Evolutionary conservation across 2,329 filamentous ascomycete genomes (phyloP), one percentile per base, ranked within the genome.

Genomic region (Ceratocystis diversiconidia): DNA sequence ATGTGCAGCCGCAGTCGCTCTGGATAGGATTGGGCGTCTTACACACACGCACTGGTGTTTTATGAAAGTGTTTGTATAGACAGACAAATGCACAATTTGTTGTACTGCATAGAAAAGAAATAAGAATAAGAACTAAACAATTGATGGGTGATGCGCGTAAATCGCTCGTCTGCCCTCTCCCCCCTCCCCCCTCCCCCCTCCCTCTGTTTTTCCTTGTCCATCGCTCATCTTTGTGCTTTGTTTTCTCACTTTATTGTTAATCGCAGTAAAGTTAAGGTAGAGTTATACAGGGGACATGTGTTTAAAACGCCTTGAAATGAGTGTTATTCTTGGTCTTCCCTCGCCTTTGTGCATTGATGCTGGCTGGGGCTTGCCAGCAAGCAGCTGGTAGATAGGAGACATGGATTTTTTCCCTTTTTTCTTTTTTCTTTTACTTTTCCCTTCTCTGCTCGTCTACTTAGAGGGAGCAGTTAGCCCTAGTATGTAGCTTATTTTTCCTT

Each of bases 401-500:
- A 12, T 41, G 10, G 36, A 10, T 12, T 36, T 32, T 7, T 32
- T 32, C 6, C 0, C 6, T 7, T 2, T 32, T 5, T 57, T 57
- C 19, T 57, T 28, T 57, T 19, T 19, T 32, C 3, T 59, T n/a
- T 22, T 59, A 30, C 22, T 57, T 3, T 10, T n/a, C 15, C 7
- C 55, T 59, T n/a, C 55, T 32, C 4, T 32, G 17, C n/a, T 12
- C 25, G n/a, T 25, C 10, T 17, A 12, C 52, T 19, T 25, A 25
- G 28, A 32, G 7, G 25, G 7, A 30, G 52, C 52, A 30, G 55
- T 8, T 36, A 59, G 30, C 25, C 55, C 55, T 59, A 32, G 55
- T 59, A 36, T 22, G 55, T 32, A 59, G 55, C 55, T 59, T 59
- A 32, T 32, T 59, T 59, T 59, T 12, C 55, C 55, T n/a, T 59